Evolutionary conservation across 2,329 filamentous ascomycete species (phyloP).

Genomic region (Sordariomycetes sp.): DNA sequence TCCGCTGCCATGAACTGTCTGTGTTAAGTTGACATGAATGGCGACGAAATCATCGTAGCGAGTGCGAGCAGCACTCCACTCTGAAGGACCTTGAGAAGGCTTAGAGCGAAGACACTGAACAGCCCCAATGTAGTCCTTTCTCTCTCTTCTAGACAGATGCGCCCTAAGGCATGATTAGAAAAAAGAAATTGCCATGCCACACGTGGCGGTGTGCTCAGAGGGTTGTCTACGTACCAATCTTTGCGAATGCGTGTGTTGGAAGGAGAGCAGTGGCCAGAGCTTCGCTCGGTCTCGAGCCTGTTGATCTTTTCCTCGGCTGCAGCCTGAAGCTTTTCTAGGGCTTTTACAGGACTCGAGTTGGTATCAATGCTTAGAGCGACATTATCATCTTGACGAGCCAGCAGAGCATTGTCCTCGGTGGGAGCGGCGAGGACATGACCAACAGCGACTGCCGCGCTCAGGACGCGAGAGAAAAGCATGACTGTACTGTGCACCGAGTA

Average conservation of each 20-base stretch:
- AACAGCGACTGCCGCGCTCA: background rate
- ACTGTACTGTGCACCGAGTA: no score
- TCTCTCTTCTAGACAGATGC: constrained; percentile 6
- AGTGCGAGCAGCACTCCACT: constrained; percentile 15
- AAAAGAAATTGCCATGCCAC: no score
- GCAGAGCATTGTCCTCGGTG: background rate
- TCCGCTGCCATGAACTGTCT: constrained; percentile 15
- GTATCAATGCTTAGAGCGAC: background rate
- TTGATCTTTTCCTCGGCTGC: background rate
- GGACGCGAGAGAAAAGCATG: background rate
- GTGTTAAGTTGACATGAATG: constrained; percentile 18
- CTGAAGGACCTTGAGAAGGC: constrained; percentile 11
- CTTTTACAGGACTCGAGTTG: background rate
- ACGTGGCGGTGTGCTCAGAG: no score
- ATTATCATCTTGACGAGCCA: background rate
- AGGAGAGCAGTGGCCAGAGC: background rate
- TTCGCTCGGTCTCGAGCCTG: background rate
- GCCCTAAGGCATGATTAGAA: constrained; percentile 1
- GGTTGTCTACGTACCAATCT: constrained; percentile 1
- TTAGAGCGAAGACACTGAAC: constrained; percentile 13
- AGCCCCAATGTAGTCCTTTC: constrained; percentile 14
- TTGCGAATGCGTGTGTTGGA: background rate
- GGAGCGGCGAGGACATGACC: background rate
- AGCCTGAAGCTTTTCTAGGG: background rate
- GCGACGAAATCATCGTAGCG: constrained; percentile 22